Evolutionary conservation across 805 yeast genomes (phyloP).

Genomic region (Zygosaccharomyces lentus): DNA sequence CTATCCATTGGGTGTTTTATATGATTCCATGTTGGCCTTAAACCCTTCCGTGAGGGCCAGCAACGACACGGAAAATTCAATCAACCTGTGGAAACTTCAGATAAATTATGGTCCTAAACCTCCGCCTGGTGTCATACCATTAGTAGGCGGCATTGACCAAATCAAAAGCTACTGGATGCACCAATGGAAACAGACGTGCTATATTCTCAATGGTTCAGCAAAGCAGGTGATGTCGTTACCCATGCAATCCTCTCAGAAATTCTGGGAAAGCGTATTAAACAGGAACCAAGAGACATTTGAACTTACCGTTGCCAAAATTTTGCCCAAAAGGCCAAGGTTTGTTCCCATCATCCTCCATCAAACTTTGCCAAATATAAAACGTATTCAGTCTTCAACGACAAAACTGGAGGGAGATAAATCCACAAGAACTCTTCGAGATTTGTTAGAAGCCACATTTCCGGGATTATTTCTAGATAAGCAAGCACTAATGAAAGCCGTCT

Average conservation of each 20-base stretch:
- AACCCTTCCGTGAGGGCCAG: slow-evolving; percentile 28
- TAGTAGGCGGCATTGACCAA: slow-evolving; percentile 34
- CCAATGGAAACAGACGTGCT: slow-evolving; percentile 78
- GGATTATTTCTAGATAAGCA: slow-evolving; percentile 42
- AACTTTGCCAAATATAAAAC: slow-evolving; percentile 32
- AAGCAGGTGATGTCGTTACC: slow-evolving; percentile 77
- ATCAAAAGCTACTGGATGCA: slow-evolving; percentile 57
- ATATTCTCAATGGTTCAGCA: slow-evolving; percentile 68
- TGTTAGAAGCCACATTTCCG: slow-evolving; percentile 40
- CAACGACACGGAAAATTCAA: slow-evolving; percentile 15
- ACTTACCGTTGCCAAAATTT: slow-evolving; percentile 22
- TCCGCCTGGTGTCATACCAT: slow-evolving; percentile 46
- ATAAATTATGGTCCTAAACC: slow-evolving; percentile 39
- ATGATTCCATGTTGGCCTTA: slow-evolving; percentile 48
- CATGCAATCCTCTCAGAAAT: slow-evolving; percentile 49
- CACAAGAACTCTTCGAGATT: neutral
- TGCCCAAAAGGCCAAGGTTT: slow-evolving; percentile 15
- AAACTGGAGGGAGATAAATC: slow-evolving; percentile 5
- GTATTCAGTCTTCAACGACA: slow-evolving; percentile 35
- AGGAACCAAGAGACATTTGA: slow-evolving; percentile 22
- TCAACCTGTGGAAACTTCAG: slow-evolving; percentile 45
- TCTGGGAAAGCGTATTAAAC: slow-evolving; percentile 51
- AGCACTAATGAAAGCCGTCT: slow-evolving; percentile 39
- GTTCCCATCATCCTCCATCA: slow-evolving; percentile 29
- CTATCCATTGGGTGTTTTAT: slow-evolving; percentile 65